A percentile compares a stretch with the other conserved stretches of the same genome.
Conservation (phyloP, 2,329 filamentous ascomycete genomes). For the Trichoderma atrobrunneum region DNA sequence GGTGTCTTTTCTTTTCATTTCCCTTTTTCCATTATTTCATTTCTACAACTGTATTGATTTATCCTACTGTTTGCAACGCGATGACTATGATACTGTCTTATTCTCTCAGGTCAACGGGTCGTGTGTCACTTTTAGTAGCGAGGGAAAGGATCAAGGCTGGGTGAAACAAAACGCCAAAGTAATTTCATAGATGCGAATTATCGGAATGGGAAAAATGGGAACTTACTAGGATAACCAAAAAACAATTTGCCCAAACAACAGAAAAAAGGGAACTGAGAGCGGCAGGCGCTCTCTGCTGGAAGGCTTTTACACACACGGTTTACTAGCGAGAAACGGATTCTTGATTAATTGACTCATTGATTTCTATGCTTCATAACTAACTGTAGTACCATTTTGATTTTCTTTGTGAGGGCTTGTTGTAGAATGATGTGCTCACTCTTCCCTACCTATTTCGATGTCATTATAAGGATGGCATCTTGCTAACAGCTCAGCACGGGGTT, state of each 20-base stretch:
- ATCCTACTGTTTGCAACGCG: background rate
- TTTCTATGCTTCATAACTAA: background rate
- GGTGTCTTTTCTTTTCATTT: background rate
- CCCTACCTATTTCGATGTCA: too few species aligned
- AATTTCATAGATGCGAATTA: background rate
- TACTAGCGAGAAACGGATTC: background rate
- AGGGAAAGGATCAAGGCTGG: background rate
- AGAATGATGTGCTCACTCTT: background rate
- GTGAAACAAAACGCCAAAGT: background rate
- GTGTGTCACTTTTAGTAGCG: background rate
- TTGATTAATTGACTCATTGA: background rate
- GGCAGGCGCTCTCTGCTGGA: slow-evolving; percentile 3
- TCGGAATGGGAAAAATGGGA: background rate
- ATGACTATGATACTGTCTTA: background rate
- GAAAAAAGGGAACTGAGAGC: background rate
- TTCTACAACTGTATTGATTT: background rate
- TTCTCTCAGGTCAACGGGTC: background rate
- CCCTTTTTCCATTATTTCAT: background rate
- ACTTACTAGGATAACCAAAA: background rate
- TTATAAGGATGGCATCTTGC: too few species aligned
- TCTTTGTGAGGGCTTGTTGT: background rate
- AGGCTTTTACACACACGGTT: background rate
- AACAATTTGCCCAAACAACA: background rate
- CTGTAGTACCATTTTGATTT: background rate
- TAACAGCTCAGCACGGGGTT: background rate